Conservation (phyloP, 2,329 filamentous ascomycete genomes). For the Lecanosticta acicola region DNA sequence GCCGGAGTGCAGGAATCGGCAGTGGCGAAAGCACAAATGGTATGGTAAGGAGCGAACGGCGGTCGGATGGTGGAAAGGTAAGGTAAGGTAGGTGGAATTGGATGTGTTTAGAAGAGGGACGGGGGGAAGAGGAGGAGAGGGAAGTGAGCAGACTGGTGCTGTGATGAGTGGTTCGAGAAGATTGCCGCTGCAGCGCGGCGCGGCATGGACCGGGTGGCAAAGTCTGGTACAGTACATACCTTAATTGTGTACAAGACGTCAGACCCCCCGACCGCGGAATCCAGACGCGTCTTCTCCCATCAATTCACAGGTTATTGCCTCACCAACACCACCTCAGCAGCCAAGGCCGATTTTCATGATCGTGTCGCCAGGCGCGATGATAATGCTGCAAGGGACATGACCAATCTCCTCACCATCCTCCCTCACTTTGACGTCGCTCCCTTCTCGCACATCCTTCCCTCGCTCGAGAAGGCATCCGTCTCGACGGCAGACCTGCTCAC, state of each 20-base stretch:
- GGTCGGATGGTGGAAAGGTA: slow-evolving; percentile 4
- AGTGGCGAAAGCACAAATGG: background rate
- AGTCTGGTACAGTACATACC: background rate
- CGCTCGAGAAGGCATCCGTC: slow-evolving; percentile 71
- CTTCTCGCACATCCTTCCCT: slow-evolving; percentile 69
- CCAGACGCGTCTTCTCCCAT: background rate
- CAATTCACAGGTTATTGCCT: no score
- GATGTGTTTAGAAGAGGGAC: background rate
- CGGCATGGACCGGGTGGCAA: background rate
- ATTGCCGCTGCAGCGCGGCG: slow-evolving; percentile 1
- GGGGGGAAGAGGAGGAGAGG: background rate
- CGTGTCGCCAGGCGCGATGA: slow-evolving; percentile 10
- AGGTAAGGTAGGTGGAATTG: no score
- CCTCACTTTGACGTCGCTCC: slow-evolving; percentile 68
- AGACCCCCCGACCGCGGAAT: background rate
- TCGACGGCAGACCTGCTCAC: slow-evolving; percentile 80
- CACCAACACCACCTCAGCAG: no score
- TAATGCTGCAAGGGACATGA: slow-evolving; percentile 56
- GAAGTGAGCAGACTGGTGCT: background rate
- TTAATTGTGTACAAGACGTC: background rate
- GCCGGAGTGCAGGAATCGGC: background rate
- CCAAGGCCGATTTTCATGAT: no score
- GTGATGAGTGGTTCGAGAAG: slow-evolving; percentile 9
- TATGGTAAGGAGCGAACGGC: slow-evolving; percentile 15
- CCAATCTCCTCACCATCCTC: slow-evolving; percentile 76